Evolutionary conservation across 1,284 basidiomycete genomes (phyloP), one percentile per base, ranked within the genome.

Genomic region (Ustilago bromivora): DNA sequence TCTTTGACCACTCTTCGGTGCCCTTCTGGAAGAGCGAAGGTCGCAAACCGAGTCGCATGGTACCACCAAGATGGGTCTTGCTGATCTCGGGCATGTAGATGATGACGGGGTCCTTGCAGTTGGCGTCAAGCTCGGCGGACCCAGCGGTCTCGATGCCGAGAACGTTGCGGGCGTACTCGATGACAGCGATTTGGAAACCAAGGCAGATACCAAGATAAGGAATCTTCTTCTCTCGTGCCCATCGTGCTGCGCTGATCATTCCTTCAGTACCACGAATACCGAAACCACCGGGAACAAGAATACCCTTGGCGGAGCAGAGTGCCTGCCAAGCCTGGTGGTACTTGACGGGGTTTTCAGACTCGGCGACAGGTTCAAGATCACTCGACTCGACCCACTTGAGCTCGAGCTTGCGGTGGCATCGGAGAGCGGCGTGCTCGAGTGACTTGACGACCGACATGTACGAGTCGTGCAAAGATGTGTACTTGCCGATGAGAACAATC

Each of bases 71-170:
- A 80, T 99, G 95, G 8, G 96, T 98, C 86, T 93, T 94, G 53
- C 95, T 97, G 81, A 99, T 94, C 87, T 99, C 96, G 35, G 96
- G 96, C 96, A 99, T 99, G 90, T 96, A 99, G 80, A 98, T 91
- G 87, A 99, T 90, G 65, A 96, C 90, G 0, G 93, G 93, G 77
- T 94, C 89, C 19, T 87, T 83, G 28, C 88, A 88, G 15, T 87
- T 81, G 38, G 89, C 87, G 52, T 90, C 88, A 79, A 99, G 93
- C 87, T 99, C 96, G 32, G 91, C 88, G 2, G 96, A 98, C 68
- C 92, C 92, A n/a, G 95, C 95, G 60, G 91, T 94, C 93, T 89
- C 83, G 61, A 96, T 88, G 32, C 90, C 91, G 79, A 94, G 90
- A 7, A 98, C 92, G 85, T 94, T 92, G 46, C 96, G 89, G 10